These are phyloP conservation scores for Penicillium goetzii DNA, from an alignment of 495 filamentous ascomycete species.

Conservation along the genomic window DNA sequence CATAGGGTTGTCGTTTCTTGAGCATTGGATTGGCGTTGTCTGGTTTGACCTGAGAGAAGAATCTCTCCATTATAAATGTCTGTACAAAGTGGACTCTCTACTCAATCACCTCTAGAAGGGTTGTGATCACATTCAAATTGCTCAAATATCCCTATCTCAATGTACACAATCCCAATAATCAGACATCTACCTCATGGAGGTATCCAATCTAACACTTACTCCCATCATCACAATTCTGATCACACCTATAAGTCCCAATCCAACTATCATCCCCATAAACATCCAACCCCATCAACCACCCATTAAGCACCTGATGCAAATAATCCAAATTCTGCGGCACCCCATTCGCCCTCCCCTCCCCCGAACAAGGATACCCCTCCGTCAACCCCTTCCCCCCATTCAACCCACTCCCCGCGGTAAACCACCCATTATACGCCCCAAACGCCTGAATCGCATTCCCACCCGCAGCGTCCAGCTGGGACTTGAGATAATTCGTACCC, in stretches of 20 bases:
- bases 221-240: constrained; percentile 23
- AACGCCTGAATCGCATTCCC: constrained; percentile 39
- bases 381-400: constrained; percentile 33
- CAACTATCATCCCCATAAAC: constrained; percentile 31
- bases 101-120: background rate
- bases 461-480: constrained; percentile 25
- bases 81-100: background rate
- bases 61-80: background rate
- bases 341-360: constrained; percentile 34
- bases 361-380: constrained; percentile 37
- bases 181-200: background rate
- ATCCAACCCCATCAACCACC: constrained; percentile 38
- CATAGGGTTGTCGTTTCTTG: background rate
- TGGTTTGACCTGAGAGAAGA: background rate
- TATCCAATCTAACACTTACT: constrained; percentile 22
- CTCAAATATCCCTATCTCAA: background rate
- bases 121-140: background rate
- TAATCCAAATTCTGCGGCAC: constrained; percentile 40
- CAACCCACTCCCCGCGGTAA: constrained; percentile 28
- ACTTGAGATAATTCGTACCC: constrained; percentile 34
- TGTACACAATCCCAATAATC: background rate
- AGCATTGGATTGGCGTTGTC: background rate
- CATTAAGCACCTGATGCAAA: constrained; percentile 37
- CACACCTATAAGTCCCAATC: constrained; percentile 32
- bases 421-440: constrained; percentile 42